Conservation (phyloP, 2,329 filamentous ascomycete genomes). For the Cladophialophora exuberans region DNA sequence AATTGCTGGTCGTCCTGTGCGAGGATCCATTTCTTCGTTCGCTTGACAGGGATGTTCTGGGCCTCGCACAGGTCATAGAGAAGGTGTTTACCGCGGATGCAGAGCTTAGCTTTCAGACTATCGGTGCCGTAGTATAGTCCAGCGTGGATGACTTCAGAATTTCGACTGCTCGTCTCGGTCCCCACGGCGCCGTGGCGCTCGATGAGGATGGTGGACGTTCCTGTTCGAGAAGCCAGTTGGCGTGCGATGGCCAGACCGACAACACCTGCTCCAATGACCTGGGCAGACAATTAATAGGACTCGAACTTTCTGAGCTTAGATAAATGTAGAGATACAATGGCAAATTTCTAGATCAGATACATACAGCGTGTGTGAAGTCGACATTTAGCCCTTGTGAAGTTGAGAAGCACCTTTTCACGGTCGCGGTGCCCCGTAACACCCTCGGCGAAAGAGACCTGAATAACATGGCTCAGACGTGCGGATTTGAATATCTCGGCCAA, state of each 20-base stretch:
- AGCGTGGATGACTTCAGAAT: conserved; percentile 68
- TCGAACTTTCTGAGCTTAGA: too few species aligned
- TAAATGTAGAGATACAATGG: not conserved
- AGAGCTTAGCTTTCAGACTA: conserved; percentile 81
- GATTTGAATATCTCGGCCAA: too few species aligned
- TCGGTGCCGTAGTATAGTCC: conserved; percentile 71
- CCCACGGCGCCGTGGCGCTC: conserved; percentile 77
- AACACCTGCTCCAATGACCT: conserved; percentile 70
- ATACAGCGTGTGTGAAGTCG: conserved; percentile 66
- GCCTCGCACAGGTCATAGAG: conserved; percentile 77
- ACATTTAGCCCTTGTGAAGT: conserved; percentile 45
- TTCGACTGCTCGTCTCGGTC: conserved; percentile 85
- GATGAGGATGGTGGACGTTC: conserved; percentile 72
- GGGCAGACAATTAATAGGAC: too few species aligned
- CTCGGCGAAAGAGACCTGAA: too few species aligned
- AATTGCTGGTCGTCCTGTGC: conserved; percentile 77
- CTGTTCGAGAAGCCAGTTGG: conserved; percentile 64
- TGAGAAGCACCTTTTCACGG: conserved; percentile 44
- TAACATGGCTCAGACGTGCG: too few species aligned
- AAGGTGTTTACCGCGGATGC: conserved; percentile 73
- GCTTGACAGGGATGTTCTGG: conserved; percentile 69
- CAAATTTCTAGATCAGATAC: too few species aligned
- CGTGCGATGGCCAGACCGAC: conserved; percentile 81
- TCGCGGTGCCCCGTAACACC: not conserved
- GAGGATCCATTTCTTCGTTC: conserved; percentile 92